These are phyloP conservation scores for Ogataea ramenticola DNA, from an alignment of 805 yeast species.

Conservation along the genomic window DNA sequence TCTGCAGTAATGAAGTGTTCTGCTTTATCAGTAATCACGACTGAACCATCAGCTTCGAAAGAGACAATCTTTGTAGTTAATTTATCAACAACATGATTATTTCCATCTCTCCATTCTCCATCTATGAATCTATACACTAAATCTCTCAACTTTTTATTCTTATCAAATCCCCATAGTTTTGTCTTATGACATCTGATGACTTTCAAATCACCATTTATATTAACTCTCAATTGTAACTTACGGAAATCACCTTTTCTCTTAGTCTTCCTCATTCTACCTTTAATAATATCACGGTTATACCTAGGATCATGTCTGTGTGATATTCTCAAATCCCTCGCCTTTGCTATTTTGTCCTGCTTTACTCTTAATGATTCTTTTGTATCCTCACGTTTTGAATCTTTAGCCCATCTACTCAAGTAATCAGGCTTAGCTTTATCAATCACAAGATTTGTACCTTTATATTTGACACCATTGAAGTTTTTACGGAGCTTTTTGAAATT, in stretches of 20 bases:
- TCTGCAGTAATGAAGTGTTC: background rate
- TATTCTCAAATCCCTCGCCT: conserved; percentile 33
- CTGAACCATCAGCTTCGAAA: conserved; percentile 17
- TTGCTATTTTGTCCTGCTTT: conserved; percentile 27
- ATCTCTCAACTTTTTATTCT: conserved; percentile 52
- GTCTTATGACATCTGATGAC: conserved; percentile 57
- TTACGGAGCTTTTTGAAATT: conserved; percentile 42
- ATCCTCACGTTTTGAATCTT: conserved; percentile 37
- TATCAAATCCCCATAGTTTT: conserved; percentile 88
- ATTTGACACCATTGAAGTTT: conserved; percentile 63
- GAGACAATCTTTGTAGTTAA: conserved; percentile 18
- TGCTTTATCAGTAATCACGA: conserved; percentile 2
- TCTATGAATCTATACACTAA: conserved; percentile 55
- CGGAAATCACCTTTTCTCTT: conserved; percentile 42
- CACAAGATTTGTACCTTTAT: conserved; percentile 62
- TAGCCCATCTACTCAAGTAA: conserved; percentile 39
- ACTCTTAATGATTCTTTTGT: conserved; percentile 19
- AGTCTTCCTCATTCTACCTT: conserved; percentile 56
- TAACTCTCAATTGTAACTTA: conserved; percentile 58
- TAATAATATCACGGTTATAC: conserved; percentile 17
- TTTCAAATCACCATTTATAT: conserved; percentile 49
- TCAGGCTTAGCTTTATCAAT: conserved; percentile 58
- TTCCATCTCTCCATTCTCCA: conserved; percentile 75
- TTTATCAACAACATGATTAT: conserved; percentile 71
- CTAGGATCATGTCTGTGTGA: conserved; percentile 35